These are phyloP conservation scores for Leucocoprinus birnbaumii DNA, from an alignment of 768 basidiomycete species.

Conservation along the genomic window DNA sequence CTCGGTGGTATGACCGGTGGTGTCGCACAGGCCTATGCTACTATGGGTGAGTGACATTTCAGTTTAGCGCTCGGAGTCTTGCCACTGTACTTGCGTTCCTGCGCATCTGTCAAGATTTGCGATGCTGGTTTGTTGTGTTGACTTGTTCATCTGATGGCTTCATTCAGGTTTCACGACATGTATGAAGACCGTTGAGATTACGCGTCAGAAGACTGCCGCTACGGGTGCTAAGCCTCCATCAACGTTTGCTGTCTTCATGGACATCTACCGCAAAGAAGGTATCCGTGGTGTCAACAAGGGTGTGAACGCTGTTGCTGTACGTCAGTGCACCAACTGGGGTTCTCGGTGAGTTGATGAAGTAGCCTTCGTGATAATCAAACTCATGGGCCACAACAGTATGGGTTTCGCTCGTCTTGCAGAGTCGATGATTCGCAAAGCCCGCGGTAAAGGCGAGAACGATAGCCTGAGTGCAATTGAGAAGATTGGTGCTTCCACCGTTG, in stretches of 20 bases:
- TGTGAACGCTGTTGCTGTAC: constrained; percentile 91
- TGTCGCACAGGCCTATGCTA: constrained; percentile 96
- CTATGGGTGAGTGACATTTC: constrained; percentile 80
- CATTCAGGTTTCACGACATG: constrained; percentile 91
- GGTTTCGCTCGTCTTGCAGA: constrained; percentile 96
- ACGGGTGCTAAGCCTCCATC: constrained; percentile 83
- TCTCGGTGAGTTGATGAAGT: constrained; percentile 56
- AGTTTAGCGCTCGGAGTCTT: background rate
- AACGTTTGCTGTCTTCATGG: constrained; percentile 92
- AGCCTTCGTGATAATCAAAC: background rate
- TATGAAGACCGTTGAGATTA: constrained; percentile 99
- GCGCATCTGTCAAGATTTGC: background rate
- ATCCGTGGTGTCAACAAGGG: constrained; percentile 98
- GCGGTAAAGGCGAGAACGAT: constrained; percentile 78
- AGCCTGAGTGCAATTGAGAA: constrained; percentile 78
- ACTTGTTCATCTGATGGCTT: background rate
- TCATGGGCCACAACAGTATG: constrained; percentile 55
- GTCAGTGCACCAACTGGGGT: constrained; percentile 93
- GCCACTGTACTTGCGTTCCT: too few relatives aligned
- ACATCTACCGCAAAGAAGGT: constrained; percentile 93
- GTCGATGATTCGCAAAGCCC: constrained; percentile 66
- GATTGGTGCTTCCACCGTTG: constrained; percentile 83
- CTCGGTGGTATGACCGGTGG: constrained; percentile 98
- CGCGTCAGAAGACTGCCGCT: constrained; percentile 88
- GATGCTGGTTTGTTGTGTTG: background rate